These are phyloP conservation scores for Aspergillus sparsus DNA, from an alignment of 495 filamentous ascomycete species.

Conservation along the genomic window DNA sequence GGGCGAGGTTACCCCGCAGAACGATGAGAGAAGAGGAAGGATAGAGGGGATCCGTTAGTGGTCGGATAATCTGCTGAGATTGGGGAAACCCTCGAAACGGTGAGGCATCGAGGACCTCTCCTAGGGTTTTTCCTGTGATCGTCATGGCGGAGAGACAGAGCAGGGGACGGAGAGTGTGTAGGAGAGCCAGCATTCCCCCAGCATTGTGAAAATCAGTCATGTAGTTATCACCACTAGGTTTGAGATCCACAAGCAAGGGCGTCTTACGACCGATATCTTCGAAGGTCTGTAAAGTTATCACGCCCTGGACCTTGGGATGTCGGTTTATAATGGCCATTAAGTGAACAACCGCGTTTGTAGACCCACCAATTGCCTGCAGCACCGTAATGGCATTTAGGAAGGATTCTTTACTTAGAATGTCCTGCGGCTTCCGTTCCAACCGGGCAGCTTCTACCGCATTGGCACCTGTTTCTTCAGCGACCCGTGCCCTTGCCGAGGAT, in stretches of 20 bases:
- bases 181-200: constrained; percentile 62
- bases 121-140: constrained; percentile 59
- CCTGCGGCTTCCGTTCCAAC: constrained; percentile 49
- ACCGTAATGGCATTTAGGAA: constrained; percentile 70
- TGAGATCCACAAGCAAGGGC: constrained; percentile 65
- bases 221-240: constrained; percentile 68
- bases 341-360: constrained; percentile 68
- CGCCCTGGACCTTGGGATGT: constrained; percentile 55
- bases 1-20: constrained; percentile 57
- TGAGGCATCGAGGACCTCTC: constrained; percentile 51
- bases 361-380: constrained; percentile 68
- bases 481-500: constrained; percentile 61
- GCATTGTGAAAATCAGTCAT: constrained; percentile 73
- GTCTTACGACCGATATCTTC: constrained; percentile 61
- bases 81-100: constrained; percentile 47
- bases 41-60: constrained; percentile 55
- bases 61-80: constrained; percentile 50
- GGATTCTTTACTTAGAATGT: constrained; percentile 58
- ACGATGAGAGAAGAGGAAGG: constrained; percentile 56
- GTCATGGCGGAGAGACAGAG: constrained; percentile 59
- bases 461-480: constrained; percentile 64
- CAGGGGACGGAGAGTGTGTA: constrained; percentile 57
- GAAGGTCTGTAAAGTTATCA: constrained; percentile 57
- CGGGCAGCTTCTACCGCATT: constrained; percentile 53
- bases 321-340: constrained; percentile 64